Conservation (phyloP, 1,139 yeast species). For the Wickerhamomyces sp. region DNA sequence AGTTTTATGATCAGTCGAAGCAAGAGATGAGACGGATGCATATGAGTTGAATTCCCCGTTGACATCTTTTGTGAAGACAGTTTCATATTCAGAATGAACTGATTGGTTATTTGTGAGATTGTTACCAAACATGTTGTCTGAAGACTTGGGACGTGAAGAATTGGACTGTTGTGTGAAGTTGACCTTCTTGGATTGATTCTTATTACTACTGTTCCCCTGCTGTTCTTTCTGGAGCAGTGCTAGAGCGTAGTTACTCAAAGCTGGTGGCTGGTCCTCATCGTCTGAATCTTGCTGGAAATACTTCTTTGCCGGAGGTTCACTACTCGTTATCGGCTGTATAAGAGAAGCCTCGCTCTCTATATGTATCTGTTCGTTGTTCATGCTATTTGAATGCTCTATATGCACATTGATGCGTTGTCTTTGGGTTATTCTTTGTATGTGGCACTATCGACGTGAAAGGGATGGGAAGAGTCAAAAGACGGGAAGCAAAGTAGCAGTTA, state of each 20-base stretch:
- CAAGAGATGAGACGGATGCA: slow-evolving; percentile 10
- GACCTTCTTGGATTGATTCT: slow-evolving; percentile 15
- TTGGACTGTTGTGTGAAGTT: slow-evolving; percentile 15
- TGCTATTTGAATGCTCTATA: no score
- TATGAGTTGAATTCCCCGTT: slow-evolving; percentile 11
- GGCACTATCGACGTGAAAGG: no score
- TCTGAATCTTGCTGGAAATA: slow-evolving; percentile 17
- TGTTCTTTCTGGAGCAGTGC: slow-evolving; percentile 32
- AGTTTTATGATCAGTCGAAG: slow-evolving; percentile 9
- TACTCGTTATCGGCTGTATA: background rate
- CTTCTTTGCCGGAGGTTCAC: background rate
- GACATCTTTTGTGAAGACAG: slow-evolving; percentile 18
- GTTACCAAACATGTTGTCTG: slow-evolving; percentile 7
- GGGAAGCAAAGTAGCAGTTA: no score
- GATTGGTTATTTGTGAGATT: slow-evolving; percentile 11
- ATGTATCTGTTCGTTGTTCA: no score
- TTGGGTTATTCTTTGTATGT: no score
- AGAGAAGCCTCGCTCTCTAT: background rate
- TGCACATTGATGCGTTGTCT: no score
- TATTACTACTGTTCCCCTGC: slow-evolving; percentile 7
- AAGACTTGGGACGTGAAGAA: slow-evolving; percentile 2
- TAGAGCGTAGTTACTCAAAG: slow-evolving; percentile 53
- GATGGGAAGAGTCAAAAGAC: no score
- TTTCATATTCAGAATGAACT: slow-evolving; percentile 19
- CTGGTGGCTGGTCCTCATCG: slow-evolving; percentile 62